phyloP scores from a whole-genome alignment of 805 yeast genomes.

The Lipomyces chichibuensis region DNA sequence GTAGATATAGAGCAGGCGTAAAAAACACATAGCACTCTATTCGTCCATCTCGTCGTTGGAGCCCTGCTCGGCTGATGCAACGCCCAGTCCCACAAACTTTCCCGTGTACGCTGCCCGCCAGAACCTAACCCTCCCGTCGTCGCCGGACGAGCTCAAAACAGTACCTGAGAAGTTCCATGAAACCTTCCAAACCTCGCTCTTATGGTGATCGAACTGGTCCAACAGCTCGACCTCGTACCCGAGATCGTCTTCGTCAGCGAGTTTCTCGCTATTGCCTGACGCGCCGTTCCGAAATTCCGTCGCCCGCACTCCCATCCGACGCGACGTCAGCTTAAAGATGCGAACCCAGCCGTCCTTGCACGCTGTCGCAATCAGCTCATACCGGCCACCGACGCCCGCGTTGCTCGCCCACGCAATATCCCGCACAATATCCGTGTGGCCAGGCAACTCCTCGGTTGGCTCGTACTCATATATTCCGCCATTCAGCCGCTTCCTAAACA shows the following conservation, averaged over 20 bases:
- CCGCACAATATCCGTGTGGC: slow-evolving; percentile 51
- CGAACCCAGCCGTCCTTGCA: slow-evolving; percentile 93
- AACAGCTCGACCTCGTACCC: slow-evolving; percentile 57
- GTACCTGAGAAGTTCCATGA: slow-evolving; percentile 96
- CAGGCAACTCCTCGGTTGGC: slow-evolving; percentile 56
- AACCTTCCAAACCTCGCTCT: slow-evolving; percentile 93
- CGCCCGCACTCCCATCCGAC: background rate
- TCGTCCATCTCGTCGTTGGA: slow-evolving; percentile 15
- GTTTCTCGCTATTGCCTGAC: slow-evolving; percentile 16
- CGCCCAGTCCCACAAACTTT: slow-evolving; percentile 90
- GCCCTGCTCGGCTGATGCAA: slow-evolving; percentile 61
- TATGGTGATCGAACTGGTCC: slow-evolving; percentile 74
- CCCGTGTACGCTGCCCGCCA: slow-evolving; percentile 89
- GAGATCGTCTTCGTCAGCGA: slow-evolving; percentile 25
- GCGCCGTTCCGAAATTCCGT: slow-evolving; percentile 27
- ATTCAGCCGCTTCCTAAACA: slow-evolving; percentile 60
- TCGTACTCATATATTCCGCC: slow-evolving; percentile 50
- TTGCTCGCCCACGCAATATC: slow-evolving; percentile 34
- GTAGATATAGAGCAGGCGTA: background rate
- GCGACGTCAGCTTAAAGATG: slow-evolving; percentile 65
- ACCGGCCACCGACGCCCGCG: slow-evolving; percentile 59
- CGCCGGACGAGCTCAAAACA: slow-evolving; percentile 89
- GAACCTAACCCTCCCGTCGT: slow-evolving; percentile 86
- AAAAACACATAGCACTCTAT: background rate
- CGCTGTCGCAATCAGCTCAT: slow-evolving; percentile 89